These are phyloP conservation scores for Boletus insuetus DNA, from an alignment of 768 basidiomycete genomes.

Conservation along the genomic window DNA sequence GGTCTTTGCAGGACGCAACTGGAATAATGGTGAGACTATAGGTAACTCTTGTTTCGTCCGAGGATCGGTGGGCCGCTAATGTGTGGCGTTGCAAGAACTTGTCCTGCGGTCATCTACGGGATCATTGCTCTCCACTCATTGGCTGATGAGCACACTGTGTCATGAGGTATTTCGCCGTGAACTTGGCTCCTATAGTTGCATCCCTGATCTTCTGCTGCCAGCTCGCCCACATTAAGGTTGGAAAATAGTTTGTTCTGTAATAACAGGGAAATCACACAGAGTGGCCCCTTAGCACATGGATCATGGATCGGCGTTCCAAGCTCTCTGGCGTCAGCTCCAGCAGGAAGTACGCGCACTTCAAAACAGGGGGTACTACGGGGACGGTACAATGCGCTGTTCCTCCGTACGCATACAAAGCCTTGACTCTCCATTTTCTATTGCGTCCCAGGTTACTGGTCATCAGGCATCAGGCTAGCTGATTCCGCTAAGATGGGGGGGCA, in stretches of 20 bases:
- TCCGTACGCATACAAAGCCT: not conserved
- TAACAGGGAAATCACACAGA: not conserved
- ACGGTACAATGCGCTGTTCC: conserved; percentile 46
- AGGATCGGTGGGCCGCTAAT: not conserved
- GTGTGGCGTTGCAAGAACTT: conserved; percentile 49
- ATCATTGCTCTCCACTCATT: conserved; percentile 57
- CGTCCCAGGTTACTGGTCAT: conserved; percentile 75
- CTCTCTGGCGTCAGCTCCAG: conserved; percentile 64
- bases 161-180: conserved; percentile 59
- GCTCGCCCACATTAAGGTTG: conserved; percentile 82
- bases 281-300: conserved; percentile 62
- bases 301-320: conserved; percentile 74
- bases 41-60: conserved; percentile 39
- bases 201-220: conserved; percentile 28
- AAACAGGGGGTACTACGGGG: conserved; percentile 75
- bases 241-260: not conserved
- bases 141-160: conserved; percentile 75
- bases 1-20: conserved; percentile 82
- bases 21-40: conserved; percentile 80
- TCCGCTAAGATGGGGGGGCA: conserved; percentile 52
- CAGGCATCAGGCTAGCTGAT: conserved; percentile 68
- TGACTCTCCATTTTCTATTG: conserved; percentile 2
- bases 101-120: conserved; percentile 66
- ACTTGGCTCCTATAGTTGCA: conserved; percentile 12
- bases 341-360: conserved; percentile 70